Base-by-base conservation (phyloP, 1,284 basidiomycete species). In the Moniliella sp. region DNA sequence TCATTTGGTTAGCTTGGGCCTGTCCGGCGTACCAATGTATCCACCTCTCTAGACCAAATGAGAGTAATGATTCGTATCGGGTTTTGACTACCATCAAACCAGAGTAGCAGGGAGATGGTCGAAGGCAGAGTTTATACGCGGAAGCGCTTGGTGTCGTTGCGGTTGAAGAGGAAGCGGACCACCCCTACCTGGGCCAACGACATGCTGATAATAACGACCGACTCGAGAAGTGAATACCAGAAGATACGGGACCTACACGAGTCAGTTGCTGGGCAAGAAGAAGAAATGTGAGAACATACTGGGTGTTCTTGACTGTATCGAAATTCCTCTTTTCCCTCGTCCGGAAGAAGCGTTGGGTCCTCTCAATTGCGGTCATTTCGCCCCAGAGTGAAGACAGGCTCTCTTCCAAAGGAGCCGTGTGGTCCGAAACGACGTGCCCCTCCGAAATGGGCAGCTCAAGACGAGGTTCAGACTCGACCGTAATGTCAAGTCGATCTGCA, bases 401-500 rank as follows among this genome's bases (percentile, higher is more conserved):
- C n/a, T 56, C 49, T 15, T 59, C 55, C 13, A 59, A 30, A 9
- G 56, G 56, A 3, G 50, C 48, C 1, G 46, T 47, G 30, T 49
- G 45, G 7, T 57, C 50, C n/a, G 50, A 46, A 10, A 59, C 32
- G 15, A 52, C 34, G 14, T 39, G 42, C 0, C 45, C 42, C 9
- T 46, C 37, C 13, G 43, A 33, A 10, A 57, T 38, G 12, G 56
- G 56, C 7, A 56, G 34, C 10, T 56, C 50, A 3, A 56, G 30
- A 2, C 56, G 35, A 1, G 56, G 56, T 36, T 59, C 56, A 16
- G 42, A 45, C 33, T 59, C 56, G 15, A 59, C 55, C n/a, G 56
- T 59, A 30, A 59, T 57, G 36, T 59, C 56, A 59, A 57, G 34
- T 59, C 56, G 29, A 58, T 31, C 39, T 47, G 39, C n/a, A 11